phyloP scores from a whole-genome alignment of 805 yeast species.

The Starmerella apicola region DNA sequence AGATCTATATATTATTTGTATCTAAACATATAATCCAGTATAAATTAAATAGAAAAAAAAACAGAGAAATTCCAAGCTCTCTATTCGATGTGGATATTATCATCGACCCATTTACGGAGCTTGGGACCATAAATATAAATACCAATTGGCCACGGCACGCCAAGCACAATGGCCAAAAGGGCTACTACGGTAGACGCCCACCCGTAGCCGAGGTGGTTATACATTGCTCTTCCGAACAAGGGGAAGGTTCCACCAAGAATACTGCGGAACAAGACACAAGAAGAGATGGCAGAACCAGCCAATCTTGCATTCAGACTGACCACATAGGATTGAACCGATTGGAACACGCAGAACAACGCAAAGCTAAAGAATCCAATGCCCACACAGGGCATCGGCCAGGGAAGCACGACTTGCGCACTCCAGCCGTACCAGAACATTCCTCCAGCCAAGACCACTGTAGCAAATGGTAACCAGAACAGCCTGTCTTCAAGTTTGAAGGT shows the following conservation, averaged over 20 bases:
- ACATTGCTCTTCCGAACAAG: constrained; percentile 48
- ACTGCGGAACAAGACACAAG: constrained; percentile 57
- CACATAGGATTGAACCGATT: constrained; percentile 52
- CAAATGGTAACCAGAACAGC: constrained; percentile 38
- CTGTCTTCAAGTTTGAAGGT: constrained; percentile 51
- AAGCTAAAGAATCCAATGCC: constrained; percentile 52
- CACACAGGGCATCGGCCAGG: constrained; percentile 51
- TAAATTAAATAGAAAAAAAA: too few relatives aligned
- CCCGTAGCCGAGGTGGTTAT: constrained; percentile 44
- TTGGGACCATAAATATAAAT: constrained; percentile 46
- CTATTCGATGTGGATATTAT: constrained; percentile 30
- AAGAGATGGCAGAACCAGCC: constrained; percentile 58
- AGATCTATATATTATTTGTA: too few relatives aligned
- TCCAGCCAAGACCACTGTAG: constrained; percentile 42
- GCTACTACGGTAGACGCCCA: constrained; percentile 62
- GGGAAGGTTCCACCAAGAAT: constrained; percentile 61
- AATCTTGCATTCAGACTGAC: constrained; percentile 59
- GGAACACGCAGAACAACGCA: constrained; percentile 52
- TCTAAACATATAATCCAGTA: too few relatives aligned
- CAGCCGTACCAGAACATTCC: constrained; percentile 64
- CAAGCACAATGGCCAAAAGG: constrained; percentile 42
- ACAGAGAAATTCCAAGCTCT: too few relatives aligned
- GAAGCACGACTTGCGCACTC: constrained; percentile 45
- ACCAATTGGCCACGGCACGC: constrained; percentile 53
- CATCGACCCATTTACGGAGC: constrained; percentile 47